Evolutionary conservation across 2,329 filamentous ascomycete genomes (phyloP).

Genomic region (Ramichloridium luteum): DNA sequence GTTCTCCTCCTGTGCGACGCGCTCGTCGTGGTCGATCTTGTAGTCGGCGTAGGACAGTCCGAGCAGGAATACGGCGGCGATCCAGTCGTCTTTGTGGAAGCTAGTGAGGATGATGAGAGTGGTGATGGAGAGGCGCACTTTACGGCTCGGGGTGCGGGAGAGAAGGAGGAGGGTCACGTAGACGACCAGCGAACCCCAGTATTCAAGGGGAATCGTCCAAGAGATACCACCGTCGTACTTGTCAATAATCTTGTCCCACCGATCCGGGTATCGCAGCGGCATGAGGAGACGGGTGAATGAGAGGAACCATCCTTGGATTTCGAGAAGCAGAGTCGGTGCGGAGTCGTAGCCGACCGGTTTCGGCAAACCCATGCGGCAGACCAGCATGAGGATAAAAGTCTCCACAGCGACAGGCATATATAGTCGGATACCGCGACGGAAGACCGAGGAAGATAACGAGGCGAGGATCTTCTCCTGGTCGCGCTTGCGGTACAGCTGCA

Average conservation of each 20-base stretch:
- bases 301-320: constrained; percentile 5
- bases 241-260: constrained; percentile 6
- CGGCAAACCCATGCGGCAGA: constrained; percentile 4
- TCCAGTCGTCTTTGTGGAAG: constrained; percentile 10
- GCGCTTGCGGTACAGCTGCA: constrained; percentile 5
- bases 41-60: constrained; percentile 9
- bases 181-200: constrained; percentile 7
- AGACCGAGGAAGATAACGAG: constrained; percentile 5
- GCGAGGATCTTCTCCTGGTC: constrained; percentile 5
- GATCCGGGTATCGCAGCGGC: constrained; percentile 9
- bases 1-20: neutral
- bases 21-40: constrained; percentile 4
- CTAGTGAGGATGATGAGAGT: constrained; percentile 2
- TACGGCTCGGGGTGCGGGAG: constrained; percentile 1
- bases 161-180: constrained; percentile 6
- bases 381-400: constrained; percentile 7
- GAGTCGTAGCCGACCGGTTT: constrained; percentile 4
- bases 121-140: constrained; percentile 2
- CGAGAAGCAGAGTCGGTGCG: constrained; percentile 5
- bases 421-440: constrained; percentile 7
- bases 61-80: constrained; percentile 8
- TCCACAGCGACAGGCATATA: constrained; percentile 8
- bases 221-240: constrained; percentile 9
- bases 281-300: constrained; percentile 6
- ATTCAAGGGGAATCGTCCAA: constrained; percentile 10